Evolutionary conservation across 139 green algal species (phyloP), one percentile per base, ranked within the genome.

Genomic region (Auxenochlorella protothecoides): DNA sequence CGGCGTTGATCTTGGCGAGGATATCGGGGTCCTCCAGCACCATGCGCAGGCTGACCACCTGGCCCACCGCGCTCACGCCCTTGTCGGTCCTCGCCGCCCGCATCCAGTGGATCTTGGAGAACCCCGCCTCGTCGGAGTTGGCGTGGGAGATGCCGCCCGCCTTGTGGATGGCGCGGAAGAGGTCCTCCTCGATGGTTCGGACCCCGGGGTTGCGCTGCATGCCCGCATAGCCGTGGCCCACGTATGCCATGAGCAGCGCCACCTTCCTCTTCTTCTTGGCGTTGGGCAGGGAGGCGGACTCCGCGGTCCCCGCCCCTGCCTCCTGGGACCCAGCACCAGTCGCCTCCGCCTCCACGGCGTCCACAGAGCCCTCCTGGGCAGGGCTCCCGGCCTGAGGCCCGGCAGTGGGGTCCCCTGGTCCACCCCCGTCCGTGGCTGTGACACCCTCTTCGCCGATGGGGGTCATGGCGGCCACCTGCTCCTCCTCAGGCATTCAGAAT

Each of bases 1-100:
- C 66, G 8, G 66, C 70, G 70, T 97, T 97, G 80, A 99, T 92
- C 12, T 71, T 59, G 8, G 81, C 81, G 14, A 93, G 74, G 5
- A 96, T 67, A 57, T 68, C 73, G 10, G 63, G 44, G 3, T 72
- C 63, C 14, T 81, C 55, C 54, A 72, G 53, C 13, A 86, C 56
- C 77, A 91, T 87, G 16, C 80, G 80, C 53, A 91, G 70, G 54
- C 75, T 83, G 4, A 91, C 79, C 52, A 91, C 80, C 72, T 97
- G 86, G 5, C 92, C 89, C 5, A 90, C 73, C 2, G 93, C 93
- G 73, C 81, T 92, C 65, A 99, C 95, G 15, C 95, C 95, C 81
- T 97, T 97, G 89, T 99, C 95, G 8, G 95, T 99, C n/a, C 95
- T 81, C 5, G 87, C 89, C 10, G 92, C 90, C 0, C 95, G 83